Evolutionary conservation across 257 asterid species (phyloP), one percentile per base, ranked within the genome.

Genomic region (Anisodus tanguticus): DNA sequence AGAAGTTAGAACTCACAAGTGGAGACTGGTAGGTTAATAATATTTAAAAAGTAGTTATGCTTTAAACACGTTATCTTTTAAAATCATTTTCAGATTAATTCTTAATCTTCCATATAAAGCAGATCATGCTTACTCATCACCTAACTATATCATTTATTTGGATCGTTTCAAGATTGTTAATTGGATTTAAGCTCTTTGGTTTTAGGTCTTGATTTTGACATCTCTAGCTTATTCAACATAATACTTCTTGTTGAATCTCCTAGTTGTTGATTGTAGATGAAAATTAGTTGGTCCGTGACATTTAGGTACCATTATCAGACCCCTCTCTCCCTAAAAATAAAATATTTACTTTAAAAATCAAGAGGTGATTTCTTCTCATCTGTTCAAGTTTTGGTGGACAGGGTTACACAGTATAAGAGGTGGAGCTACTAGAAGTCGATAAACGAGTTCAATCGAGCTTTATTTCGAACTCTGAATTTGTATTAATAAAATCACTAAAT

Each of bases 261-360:
- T 10, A 79, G 88, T 85, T 71, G 90, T 69, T 83, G 86, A 63
- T 63, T 84, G 68, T 85, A 83, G 90, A 71, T 85, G 89, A 85
- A 49, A 63, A 87, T 83, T 87, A 87, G 90, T 85, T 87, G 90
- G 86, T 80, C 88, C 54, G 85, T 87, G 39, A 83, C 82, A 71
- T 15, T 43, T 85, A 83, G 79, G 70, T 76, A 19, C 45, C 15
- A 76, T n/a, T 17, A 70, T 43, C 16, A 69, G 13, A 16, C 16
- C 31, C 53, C 77, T 13, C 70, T 4, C 9, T 5, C 37, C 17
- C 22, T n/a, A 8, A 55, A 55, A 62, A 22, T 59, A 59, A 59
- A 16, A 59, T 17, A 59, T 8, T 51, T 72, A 22, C 12, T 76
- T 74, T 17, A 35, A 1, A 49, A 49, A 49, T 8, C 3, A 49